These are phyloP conservation scores for Jaenimonas drosophilae DNA, from an alignment of 208 protist genomes.

Conservation along the genomic window DNA sequence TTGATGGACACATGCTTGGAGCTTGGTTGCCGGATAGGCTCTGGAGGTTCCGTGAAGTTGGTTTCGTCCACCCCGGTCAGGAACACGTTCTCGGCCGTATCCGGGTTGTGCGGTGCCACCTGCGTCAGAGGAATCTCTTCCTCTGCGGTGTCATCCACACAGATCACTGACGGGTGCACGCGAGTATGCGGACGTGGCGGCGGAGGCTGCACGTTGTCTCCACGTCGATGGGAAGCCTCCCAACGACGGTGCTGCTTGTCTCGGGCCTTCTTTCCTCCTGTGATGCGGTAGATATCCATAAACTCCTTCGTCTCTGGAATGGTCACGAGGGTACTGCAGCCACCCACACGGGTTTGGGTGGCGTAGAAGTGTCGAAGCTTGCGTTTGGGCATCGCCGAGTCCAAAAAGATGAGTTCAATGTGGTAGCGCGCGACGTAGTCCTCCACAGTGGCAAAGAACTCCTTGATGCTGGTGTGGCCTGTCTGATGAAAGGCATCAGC, in stretches of 20 bases:
- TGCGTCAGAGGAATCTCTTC: background rate
- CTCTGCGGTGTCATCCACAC: background rate
- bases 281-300: conserved; percentile 79
- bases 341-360: conserved; percentile 13
- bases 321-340: conserved; percentile 41
- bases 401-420: conserved; percentile 45
- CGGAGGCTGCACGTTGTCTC: too few relatives aligned
- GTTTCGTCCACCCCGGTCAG: conserved; percentile 12
- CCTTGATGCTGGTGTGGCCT: background rate
- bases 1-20: background rate
- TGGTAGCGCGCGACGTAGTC: conserved; percentile 17
- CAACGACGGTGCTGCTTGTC: conserved; percentile 1
- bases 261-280: conserved; percentile 8
- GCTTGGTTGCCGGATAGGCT: background rate
- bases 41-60: background rate
- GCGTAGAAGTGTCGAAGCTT: conserved; percentile 53
- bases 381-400: conserved; percentile 50
- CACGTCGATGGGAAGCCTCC: background rate
- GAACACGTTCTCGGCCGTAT: conserved; percentile 13
- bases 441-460: conserved; percentile 9
- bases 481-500: background rate
- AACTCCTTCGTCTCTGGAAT: conserved; percentile 77
- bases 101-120: too few relatives aligned
- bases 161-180: background rate
- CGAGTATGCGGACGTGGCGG: background rate